phyloP scores from a whole-genome alignment of 163 green algal species.

The Scenedesmus sp. region DNA sequence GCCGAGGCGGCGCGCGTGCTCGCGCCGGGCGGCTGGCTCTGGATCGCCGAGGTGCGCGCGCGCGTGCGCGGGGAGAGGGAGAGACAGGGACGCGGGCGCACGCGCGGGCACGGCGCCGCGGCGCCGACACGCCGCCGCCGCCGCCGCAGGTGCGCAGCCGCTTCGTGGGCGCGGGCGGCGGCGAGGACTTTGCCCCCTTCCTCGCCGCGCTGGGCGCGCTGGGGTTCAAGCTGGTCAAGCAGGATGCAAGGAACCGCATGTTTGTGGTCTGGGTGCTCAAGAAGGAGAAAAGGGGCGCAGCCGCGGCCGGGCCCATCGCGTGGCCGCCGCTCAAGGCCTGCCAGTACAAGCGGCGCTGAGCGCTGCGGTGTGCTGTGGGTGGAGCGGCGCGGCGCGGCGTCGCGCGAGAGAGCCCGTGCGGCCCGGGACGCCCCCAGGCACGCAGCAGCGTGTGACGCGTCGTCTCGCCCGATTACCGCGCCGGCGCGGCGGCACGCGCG shows the following conservation, averaged over 20 bases:
- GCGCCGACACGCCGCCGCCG: background rate
- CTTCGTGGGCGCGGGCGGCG: conserved; percentile 47
- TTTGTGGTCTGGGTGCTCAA: conserved; percentile 90
- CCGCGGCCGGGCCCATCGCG: conserved; percentile 25
- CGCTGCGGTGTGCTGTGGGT: background rate
- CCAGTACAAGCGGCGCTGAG: conserved; percentile 92
- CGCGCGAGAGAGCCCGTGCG: too few species aligned
- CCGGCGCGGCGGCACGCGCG: background rate
- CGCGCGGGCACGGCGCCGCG: too few species aligned
- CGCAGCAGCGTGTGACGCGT: background rate
- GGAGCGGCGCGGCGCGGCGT: too few species aligned
- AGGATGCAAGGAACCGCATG: conserved; percentile 87
- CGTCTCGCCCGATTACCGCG: too few species aligned
- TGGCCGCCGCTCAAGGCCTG: conserved; percentile 95
- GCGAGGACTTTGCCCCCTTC: conserved; percentile 73
- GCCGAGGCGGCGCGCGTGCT: conserved; percentile 88
- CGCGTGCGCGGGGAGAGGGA: background rate
- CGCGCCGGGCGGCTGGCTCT: conserved; percentile 77
- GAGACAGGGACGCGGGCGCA: background rate
- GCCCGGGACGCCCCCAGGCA: too few species aligned
- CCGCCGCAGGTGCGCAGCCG: conserved; percentile 70
- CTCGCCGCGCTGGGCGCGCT: conserved; percentile 66
- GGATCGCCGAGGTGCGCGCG: conserved; percentile 93
- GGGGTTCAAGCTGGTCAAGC: conserved; percentile 75
- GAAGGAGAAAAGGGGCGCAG: conserved; percentile 58